phyloP scores from a whole-genome alignment of 2,329 filamentous ascomycete species.

The Tolypocladium nubicola region DNA sequence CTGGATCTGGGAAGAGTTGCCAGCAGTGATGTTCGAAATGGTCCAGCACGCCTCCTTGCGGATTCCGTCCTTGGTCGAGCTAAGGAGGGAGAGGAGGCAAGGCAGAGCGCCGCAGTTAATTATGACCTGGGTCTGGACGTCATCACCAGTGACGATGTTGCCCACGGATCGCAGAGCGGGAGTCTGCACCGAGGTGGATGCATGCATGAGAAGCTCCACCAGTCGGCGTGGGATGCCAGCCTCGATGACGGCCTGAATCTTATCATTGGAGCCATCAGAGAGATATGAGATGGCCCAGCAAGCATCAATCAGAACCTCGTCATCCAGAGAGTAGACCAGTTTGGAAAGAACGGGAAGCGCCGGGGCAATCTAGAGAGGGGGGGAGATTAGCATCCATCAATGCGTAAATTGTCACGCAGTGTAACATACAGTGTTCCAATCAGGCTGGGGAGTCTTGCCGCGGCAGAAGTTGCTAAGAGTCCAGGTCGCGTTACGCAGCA shows the following conservation, averaged over 20 bases:
- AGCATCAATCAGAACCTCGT: slow-evolving; percentile 95
- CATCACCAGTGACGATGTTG: slow-evolving; percentile 97
- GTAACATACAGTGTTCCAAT: slow-evolving; percentile 79
- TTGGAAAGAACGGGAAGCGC: slow-evolving; percentile 92
- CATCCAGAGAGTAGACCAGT: slow-evolving; percentile 95
- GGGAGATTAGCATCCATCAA: slow-evolving; percentile 5
- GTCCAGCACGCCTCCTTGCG: slow-evolving; percentile 99
- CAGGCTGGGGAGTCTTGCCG: slow-evolving; percentile 97
- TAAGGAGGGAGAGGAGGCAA: slow-evolving; percentile 84
- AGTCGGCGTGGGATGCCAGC: slow-evolving; percentile 92
- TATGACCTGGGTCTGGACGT: slow-evolving; percentile 97
- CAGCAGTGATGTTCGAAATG: slow-evolving; percentile 97
- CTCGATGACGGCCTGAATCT: slow-evolving; percentile 98
- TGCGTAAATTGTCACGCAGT: neutral
- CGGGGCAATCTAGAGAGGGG: slow-evolving; percentile 63
- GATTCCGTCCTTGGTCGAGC: slow-evolving; percentile 97
- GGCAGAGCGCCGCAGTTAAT: slow-evolving; percentile 95
- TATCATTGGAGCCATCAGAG: slow-evolving; percentile 95
- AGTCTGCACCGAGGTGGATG: slow-evolving; percentile 95
- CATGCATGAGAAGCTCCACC: slow-evolving; percentile 95
- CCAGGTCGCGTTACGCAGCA: slow-evolving; percentile 98
- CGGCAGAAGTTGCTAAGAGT: slow-evolving; percentile 99
- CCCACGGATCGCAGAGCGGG: slow-evolving; percentile 93
- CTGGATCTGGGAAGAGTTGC: slow-evolving; percentile 97
- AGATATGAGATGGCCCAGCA: slow-evolving; percentile 99